These are phyloP conservation scores for Pseudisothecium myosuroides DNA, from an alignment of 225 moss, liverwort and hornwort species.

Conservation along the genomic window DNA sequence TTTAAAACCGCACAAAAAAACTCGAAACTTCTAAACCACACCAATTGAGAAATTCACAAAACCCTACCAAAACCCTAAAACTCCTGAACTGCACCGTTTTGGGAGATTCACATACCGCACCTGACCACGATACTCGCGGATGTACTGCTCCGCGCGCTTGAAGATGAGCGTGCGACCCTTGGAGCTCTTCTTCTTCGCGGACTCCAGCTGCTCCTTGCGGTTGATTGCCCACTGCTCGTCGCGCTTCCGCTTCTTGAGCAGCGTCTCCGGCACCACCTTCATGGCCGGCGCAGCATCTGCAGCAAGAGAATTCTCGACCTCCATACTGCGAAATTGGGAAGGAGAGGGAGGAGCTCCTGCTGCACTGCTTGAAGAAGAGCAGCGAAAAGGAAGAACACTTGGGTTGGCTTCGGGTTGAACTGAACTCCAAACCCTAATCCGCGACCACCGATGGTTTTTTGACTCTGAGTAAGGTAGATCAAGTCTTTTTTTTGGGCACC, in stretches of 20 bases:
- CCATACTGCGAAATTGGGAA: background rate
- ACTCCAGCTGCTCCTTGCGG: slow-evolving; percentile 34
- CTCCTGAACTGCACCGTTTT: background rate
- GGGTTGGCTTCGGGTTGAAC: background rate
- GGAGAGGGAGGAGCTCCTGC: background rate
- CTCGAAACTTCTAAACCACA: background rate
- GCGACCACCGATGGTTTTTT: background rate
- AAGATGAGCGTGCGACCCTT: slow-evolving; percentile 43
- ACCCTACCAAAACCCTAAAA: background rate
- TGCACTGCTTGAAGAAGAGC: background rate
- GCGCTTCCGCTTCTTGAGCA: slow-evolving; percentile 71
- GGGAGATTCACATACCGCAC: background rate
- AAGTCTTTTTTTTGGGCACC: no score
- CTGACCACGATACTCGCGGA: slow-evolving; percentile 56
- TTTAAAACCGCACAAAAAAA: background rate
- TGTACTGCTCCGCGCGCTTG: slow-evolving; percentile 63
- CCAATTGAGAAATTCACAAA: background rate
- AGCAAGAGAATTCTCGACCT: background rate
- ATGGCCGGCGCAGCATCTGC: background rate
- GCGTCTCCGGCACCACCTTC: slow-evolving; percentile 47
- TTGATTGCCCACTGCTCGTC: slow-evolving; percentile 65
- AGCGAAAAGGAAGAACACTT: background rate
- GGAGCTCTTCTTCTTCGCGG: slow-evolving; percentile 22
- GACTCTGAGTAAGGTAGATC: no score
- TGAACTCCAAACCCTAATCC: background rate